phyloP scores from a whole-genome alignment of 108 stramenopile species.

The Ochromonas danica region DNA sequence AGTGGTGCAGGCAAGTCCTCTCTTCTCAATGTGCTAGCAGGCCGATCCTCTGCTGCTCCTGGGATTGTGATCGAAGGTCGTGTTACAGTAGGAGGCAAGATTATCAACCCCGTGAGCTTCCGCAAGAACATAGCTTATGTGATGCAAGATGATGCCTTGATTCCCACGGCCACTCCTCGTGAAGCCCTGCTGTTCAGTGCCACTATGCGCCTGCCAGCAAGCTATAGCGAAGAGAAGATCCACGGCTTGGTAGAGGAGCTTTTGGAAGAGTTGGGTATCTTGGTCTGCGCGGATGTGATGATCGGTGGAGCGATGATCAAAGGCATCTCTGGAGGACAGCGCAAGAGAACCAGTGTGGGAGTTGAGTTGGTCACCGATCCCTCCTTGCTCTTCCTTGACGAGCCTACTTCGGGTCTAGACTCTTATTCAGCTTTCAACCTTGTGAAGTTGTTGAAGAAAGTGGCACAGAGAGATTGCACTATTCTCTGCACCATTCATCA shows the following conservation, averaged over 20 bases:
- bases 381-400: conserved; percentile 53
- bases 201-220: conserved; percentile 30
- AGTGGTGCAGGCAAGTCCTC: conserved; percentile 19
- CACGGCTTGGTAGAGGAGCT: not conserved
- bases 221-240: not conserved
- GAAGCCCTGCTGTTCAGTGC: conserved; percentile 34
- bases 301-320: conserved; percentile 66
- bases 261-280: conserved; percentile 56
- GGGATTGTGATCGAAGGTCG: not conserved
- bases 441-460: conserved; percentile 42
- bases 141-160: conserved; percentile 39
- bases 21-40: conserved; percentile 11
- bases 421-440: conserved; percentile 47
- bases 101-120: conserved; percentile 9
- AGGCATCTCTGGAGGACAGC: conserved; percentile 62
- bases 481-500: conserved; percentile 8
- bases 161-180: conserved; percentile 33
- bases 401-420: conserved; percentile 54
- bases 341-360: conserved; percentile 66
- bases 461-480: conserved; percentile 51
- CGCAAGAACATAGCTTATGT: conserved; percentile 37
- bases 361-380: conserved; percentile 58
- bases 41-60: not conserved
- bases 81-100: not conserved
- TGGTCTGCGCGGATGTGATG: conserved; percentile 56